Evolutionary conservation across 768 basidiomycete genomes (phyloP).

Genomic region (Leccinellum albellum): DNA sequence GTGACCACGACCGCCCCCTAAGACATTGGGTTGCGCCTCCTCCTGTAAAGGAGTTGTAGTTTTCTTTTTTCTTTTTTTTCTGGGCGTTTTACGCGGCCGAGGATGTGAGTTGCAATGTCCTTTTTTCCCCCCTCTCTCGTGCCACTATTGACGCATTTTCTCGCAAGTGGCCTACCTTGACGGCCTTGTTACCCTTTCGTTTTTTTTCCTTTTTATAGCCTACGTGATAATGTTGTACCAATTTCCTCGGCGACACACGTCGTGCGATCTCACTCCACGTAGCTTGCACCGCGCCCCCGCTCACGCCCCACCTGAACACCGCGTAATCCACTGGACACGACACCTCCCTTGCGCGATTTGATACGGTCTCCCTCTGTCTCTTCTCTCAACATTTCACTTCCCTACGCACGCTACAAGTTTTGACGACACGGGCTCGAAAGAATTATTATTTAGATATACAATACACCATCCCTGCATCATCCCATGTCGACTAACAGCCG

Average conservation of each 20-base stretch:
- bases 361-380: neutral
- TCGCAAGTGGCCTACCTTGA: neutral
- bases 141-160: constrained; percentile 2
- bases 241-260: neutral
- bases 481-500: no score
- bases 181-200: neutral
- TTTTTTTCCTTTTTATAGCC: neutral
- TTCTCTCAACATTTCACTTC: neutral
- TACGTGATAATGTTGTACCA: constrained; percentile 10
- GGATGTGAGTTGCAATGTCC: constrained; percentile 8
- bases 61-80: neutral
- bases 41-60: constrained; percentile 26
- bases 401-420: neutral
- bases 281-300: no score
- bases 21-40: constrained; percentile 23
- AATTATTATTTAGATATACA: neutral
- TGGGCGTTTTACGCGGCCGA: neutral
- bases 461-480: neutral
- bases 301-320: neutral
- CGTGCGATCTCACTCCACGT: neutral
- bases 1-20: constrained; percentile 28
- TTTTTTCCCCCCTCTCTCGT: no score
- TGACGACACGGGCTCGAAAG: neutral
- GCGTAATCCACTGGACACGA: neutral
- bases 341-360: neutral